A percentile compares a stretch with the other conserved stretches of the same genome.
phyloP scores from a whole-genome alignment of 2,329 filamentous ascomycete genomes.

The Microdochium bolleyi region DNA sequence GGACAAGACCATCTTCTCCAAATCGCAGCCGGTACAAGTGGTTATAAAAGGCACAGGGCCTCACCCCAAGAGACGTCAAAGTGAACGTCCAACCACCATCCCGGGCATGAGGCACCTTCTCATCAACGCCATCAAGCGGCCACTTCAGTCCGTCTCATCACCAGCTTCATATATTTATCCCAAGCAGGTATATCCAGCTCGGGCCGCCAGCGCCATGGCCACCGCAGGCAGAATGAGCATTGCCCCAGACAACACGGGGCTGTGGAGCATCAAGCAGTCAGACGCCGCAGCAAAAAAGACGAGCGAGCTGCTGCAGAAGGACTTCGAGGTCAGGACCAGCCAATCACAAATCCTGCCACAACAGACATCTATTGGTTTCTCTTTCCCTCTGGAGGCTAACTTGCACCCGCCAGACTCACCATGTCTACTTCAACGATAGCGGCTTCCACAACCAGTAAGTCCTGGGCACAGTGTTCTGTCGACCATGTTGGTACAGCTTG shows the following conservation, averaged over 20 bases:
- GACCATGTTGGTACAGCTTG: not conserved
- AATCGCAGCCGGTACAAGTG: too few species aligned
- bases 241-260: conserved; percentile 37
- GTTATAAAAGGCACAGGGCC: too few species aligned
- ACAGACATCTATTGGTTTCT: not conserved
- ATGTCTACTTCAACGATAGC: conserved; percentile 70
- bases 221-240: conserved; percentile 41
- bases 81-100: too few species aligned
- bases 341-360: not conserved
- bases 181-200: not conserved
- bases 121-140: too few species aligned
- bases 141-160: too few species aligned
- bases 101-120: too few species aligned
- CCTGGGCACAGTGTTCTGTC: not conserved
- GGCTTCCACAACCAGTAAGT: conserved; percentile 76
- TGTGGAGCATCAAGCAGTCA: conserved; percentile 38
- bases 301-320: conserved; percentile 65
- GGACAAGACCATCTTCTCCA: too few species aligned
- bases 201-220: conserved; percentile 26
- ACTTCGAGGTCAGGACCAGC: conserved; percentile 47
- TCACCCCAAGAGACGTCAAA: too few species aligned
- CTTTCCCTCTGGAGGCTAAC: not conserved
- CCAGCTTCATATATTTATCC: not conserved
- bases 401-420: conserved; percentile 37
- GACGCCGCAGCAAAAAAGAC: conserved; percentile 53